Evolutionary conservation across 257 asterid genomes (phyloP), one percentile per base, ranked within the genome.

Genomic region (Solanum peruvianum): DNA sequence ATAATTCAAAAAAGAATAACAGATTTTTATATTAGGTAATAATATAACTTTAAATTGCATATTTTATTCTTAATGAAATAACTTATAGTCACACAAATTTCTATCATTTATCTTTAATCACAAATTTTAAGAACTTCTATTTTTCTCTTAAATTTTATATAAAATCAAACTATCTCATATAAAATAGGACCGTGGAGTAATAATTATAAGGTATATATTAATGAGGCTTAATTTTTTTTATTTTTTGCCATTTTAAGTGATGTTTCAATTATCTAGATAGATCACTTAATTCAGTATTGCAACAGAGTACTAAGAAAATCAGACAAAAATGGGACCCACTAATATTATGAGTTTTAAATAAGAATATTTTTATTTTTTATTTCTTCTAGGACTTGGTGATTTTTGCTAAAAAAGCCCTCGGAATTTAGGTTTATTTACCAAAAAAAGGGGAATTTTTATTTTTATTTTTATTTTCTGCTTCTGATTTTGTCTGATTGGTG

Each of bases 291-390:
- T 25, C 42, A n/a, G 29, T 15, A 13, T 77, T 35, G 20, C 66
- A 25, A 87, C 86, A 89, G 89, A 90, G 86, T 86, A 88, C 88
- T 89, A 86, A 88, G 52, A 87, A 70, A 37, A 87, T 86, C 87
- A 87, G 90, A 89, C 92, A 83, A 37, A 18, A 18, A 76, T 75
- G 93, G 96, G 93, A 20, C 92, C 94, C 94, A 41, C 88, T 56
- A 86, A 86, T 67, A 76, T 88, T 73, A 86, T 89, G 81, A 86
- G 87, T 85, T 89, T 83, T 41, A 39, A 69, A 72, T 86, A 31
- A 80, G 7, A 35, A 56, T 41, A 12, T 45, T 66, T 66, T 42
- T 23, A 9, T 27, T 70, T 29, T 71, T 29, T 73, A 39, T 47
- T 76, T 67, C 3, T 81, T 86, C 47, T 62, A 42, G 66, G 90